These are phyloP conservation scores for Goffeauzyma gilvescens DNA, from an alignment of 768 basidiomycete genomes.

Conservation along the genomic window DNA sequence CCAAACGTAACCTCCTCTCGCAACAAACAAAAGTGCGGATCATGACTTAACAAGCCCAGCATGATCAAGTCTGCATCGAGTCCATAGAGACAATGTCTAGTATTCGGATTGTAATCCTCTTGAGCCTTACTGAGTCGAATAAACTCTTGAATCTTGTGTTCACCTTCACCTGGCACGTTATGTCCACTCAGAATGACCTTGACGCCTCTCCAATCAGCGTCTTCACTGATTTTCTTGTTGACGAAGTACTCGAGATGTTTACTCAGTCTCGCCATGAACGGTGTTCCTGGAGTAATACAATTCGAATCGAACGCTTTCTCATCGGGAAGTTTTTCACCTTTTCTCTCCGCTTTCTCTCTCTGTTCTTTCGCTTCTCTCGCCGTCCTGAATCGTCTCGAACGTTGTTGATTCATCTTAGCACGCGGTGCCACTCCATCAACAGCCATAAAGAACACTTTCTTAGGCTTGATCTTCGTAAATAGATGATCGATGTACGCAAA, in stretches of 20 bases:
- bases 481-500: constrained; percentile 93
- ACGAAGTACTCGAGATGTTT: constrained; percentile 85
- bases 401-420: constrained; percentile 99
- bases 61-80: constrained; percentile 97
- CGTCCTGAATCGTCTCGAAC: constrained; percentile 77
- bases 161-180: constrained; percentile 96
- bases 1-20: constrained; percentile 98
- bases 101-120: constrained; percentile 85
- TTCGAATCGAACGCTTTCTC: constrained; percentile 97
- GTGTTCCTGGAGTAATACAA: constrained; percentile 93
- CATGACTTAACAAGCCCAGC: constrained; percentile 89
- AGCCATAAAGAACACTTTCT: constrained; percentile 96
- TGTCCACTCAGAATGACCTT: constrained; percentile 89
- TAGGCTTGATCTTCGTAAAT: constrained; percentile 91
- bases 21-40: constrained; percentile 93
- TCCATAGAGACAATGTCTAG: constrained; percentile 93
- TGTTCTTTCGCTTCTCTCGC: constrained; percentile 81
- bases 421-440: constrained; percentile 93
- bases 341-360: constrained; percentile 63
- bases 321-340: constrained; percentile 76
- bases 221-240: constrained; percentile 94
- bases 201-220: constrained; percentile 81
- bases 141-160: constrained; percentile 99
- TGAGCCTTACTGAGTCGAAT: constrained; percentile 87
- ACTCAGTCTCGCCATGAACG: constrained; percentile 86